Evolutionary conservation across 768 basidiomycete species (phyloP), one percentile per base, ranked within the genome.

Genomic region (Kwoniella europaea): DNA sequence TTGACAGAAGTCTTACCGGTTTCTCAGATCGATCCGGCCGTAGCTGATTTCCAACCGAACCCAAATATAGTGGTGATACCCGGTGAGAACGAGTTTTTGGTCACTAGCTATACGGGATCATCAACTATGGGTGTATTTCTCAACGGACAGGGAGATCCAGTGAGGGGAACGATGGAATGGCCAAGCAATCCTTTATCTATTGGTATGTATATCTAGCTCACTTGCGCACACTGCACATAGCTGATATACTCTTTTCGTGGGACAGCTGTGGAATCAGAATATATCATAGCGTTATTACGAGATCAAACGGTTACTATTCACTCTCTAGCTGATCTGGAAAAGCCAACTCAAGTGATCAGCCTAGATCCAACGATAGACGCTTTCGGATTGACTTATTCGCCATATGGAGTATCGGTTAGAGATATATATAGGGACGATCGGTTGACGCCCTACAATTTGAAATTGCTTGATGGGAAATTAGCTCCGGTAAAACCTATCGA

Each of bases 141-240:
- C 73, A 92, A 88, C 15, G 88, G 89, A 0, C 88, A 89, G 2
- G 94, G 93, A 0, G 94, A 96, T 82, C 93, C 95, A 4, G 90
- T 93, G 9, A 87, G 94, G 57, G 94, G 94, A 2, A 95, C 94
- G 1, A 84, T 97, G 55, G 88, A 93, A 79, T 97, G 93, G 92
- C 87, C 89, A 2, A 88, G 86, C 61, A 90, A 95, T 85, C 92
- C 94, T 0, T 84, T 89, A 24, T 87, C 89, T 20, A 85, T 93
- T 46, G 90, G 93, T 94, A 77, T 79, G 91, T 88, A 18, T 43
- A n/a, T 24, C 13, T 5, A 53, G 66, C 62, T 72, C 58, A 64
- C 54, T n/a, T 27, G 24, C 15, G 35, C 35, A 13, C 16, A 6
- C 7, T 35, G 35, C 35, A 35, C 7, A 18, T 50, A 50, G 18